Evolutionary conservation across 345 rosid genomes (phyloP).

Genomic region (Aquilaria malaccensis): DNA sequence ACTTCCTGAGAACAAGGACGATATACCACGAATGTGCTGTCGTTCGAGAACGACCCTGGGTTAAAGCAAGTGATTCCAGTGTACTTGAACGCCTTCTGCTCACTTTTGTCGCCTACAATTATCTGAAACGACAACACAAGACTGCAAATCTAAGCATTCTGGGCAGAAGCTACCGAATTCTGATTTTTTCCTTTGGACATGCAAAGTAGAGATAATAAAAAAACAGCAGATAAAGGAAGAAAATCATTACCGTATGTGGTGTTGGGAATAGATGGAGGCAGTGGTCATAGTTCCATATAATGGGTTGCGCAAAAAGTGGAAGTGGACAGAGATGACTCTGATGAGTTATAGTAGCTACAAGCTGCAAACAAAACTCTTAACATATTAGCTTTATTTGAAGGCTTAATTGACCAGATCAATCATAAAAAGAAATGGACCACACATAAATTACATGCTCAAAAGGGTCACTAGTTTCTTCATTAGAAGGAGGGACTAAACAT

Average conservation of each 20-base stretch:
- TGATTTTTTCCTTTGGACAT: background rate
- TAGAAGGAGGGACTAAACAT: constrained; percentile 78
- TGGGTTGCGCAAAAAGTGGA: constrained; percentile 84
- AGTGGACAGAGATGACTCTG: constrained; percentile 96
- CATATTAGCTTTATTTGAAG: constrained; percentile 5
- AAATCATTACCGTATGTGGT: constrained; percentile 69
- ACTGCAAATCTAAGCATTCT: background rate
- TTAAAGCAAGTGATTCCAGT: constrained; percentile 83
- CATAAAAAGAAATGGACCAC: background rate
- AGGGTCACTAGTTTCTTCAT: constrained; percentile 75
- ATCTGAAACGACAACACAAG: constrained; percentile 36
- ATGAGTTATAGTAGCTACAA: constrained; percentile 88
- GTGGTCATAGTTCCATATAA: constrained; percentile 95
- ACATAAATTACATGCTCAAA: constrained; percentile 65
- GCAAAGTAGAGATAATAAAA: too few species aligned
- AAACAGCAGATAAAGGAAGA: background rate
- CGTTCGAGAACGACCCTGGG: constrained; percentile 79
- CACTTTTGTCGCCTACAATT: constrained; percentile 72
- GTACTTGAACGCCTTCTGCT: constrained; percentile 73
- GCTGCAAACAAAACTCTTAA: constrained; percentile 42
- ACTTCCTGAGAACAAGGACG: constrained; percentile 76
- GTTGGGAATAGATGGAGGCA: constrained; percentile 85
- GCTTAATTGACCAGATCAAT: constrained; percentile 1
- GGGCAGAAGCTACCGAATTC: constrained; percentile 7
- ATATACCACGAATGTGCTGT: constrained; percentile 71